Evolutionary conservation across 768 basidiomycete species (phyloP), one percentile per base, ranked within the genome.

Genomic region (Xanthoconium stramineum): DNA sequence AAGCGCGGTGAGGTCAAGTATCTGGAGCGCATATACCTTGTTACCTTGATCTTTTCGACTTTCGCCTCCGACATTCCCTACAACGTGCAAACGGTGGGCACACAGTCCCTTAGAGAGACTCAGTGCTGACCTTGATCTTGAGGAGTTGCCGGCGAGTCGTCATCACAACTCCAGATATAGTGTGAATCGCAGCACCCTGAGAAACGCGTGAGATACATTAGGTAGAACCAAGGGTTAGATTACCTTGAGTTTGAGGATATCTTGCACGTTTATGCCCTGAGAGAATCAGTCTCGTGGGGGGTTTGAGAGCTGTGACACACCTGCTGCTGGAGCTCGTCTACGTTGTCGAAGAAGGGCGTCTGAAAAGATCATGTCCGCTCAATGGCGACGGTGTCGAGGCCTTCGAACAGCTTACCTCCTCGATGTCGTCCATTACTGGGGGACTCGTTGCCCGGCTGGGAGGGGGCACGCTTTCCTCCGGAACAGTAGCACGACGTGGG

Each of bases 41-140:
- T 40, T 54, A 83, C 93, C 77, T 96, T 96, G 65, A 98, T 91
- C 71, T 98, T 98, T 67, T 98, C 95, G 2, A 98, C 94, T 70
- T 98, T 98, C 1, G 95, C 90, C 64, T 97, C 95, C 4, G 94
- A 94, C 81, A 96, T 87, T 42, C 95, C 95, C 92, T 95, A 57
- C 29, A 6, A 53, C 17, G 54, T 9, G 11, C 57, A 19, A 55
- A 39, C 5, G 42, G 44, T 60, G 36, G 36, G 36, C 19, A 56
- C 20, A 5, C 13, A 42, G 37, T 32, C 13, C 20, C 13, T 43
- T 49, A n/a, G 6, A n/a, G 4, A 20, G 33, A n/a, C 29, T 50
- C 15, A 37, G 54, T 49, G 32, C 57, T 35, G 47, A 88, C 94
- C 81, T 98, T 98, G 64, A 98, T 95, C 70, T 97, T 98, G 54